phyloP scores from a whole-genome alignment of 2,329 filamentous ascomycete genomes.

The Botryotinia convoluta region DNA sequence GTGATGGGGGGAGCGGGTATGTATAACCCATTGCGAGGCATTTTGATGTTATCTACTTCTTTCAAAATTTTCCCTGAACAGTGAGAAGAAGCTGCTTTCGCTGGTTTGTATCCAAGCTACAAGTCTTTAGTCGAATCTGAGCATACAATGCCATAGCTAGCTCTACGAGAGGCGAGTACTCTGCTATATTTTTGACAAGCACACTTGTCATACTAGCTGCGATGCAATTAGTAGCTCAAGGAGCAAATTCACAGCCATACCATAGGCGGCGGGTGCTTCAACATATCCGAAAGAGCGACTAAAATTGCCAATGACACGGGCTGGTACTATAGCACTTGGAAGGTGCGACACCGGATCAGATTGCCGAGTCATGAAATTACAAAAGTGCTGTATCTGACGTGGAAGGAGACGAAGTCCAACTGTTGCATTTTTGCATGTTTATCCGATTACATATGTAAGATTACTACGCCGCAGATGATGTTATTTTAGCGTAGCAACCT shows the following conservation, averaged over 20 bases:
- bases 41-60: neutral
- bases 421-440: neutral
- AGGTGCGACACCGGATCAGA: neutral
- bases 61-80: neutral
- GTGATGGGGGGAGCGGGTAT: neutral
- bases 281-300: neutral
- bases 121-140: neutral
- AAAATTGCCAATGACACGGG: neutral
- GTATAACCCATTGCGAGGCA: neutral
- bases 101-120: neutral
- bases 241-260: neutral
- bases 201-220: neutral
- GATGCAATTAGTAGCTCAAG: too few species aligned
- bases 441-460: neutral
- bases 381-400: neutral
- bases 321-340: neutral
- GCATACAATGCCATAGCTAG: neutral
- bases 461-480: neutral
- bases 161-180: neutral
- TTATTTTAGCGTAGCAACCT: neutral
- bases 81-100: neutral
- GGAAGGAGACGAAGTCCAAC: neutral
- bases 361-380: neutral
- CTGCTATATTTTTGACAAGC: neutral
- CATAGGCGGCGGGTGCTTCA: neutral